These are phyloP conservation scores for Epichloe brachyelytri DNA, from an alignment of 2,329 filamentous ascomycete species.

Conservation along the genomic window DNA sequence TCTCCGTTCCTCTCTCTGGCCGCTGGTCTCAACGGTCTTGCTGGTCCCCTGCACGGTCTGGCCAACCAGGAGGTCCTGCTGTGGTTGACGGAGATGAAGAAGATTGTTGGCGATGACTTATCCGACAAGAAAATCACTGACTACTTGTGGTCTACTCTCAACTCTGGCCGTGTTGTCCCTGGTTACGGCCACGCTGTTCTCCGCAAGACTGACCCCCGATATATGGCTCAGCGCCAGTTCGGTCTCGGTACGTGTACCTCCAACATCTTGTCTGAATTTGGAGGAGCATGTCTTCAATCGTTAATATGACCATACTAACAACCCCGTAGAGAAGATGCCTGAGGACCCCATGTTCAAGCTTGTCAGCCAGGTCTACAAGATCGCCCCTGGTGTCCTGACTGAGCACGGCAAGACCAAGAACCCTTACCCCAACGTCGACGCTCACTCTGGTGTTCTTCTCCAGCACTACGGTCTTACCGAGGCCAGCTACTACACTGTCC, in stretches of 20 bases:
- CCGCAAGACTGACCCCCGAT: constrained; percentile 98
- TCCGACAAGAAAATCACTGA: constrained; percentile 94
- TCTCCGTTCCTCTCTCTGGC: constrained; percentile 94
- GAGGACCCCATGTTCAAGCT: constrained; percentile 99
- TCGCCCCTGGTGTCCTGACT: constrained; percentile 90
- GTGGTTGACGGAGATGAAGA: constrained; percentile 99
- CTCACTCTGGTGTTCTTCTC: constrained; percentile 96
- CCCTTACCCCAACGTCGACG: constrained; percentile 97
- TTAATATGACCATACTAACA: constrained; percentile 12
- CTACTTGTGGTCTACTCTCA: constrained; percentile 97
- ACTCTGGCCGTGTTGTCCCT: constrained; percentile 88
- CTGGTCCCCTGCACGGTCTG: constrained; percentile 94
- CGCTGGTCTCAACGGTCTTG: constrained; percentile 94
- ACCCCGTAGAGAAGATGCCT: constrained; percentile 58
- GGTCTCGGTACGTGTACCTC: constrained; percentile 45
- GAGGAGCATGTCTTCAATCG: not conserved
- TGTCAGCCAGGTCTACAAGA: constrained; percentile 99
- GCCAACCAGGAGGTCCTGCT: constrained; percentile 99
- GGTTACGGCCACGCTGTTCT: constrained; percentile 98
- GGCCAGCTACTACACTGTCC: constrained; percentile 99
- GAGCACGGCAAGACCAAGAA: constrained; percentile 99
- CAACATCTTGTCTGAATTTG: not conserved
- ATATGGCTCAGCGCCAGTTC: constrained; percentile 96
- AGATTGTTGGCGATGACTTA: constrained; percentile 80
- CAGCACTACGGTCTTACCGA: constrained; percentile 99